Conservation (phyloP, 495 filamentous ascomycete genomes). For the Tuber aestivum region DNA sequence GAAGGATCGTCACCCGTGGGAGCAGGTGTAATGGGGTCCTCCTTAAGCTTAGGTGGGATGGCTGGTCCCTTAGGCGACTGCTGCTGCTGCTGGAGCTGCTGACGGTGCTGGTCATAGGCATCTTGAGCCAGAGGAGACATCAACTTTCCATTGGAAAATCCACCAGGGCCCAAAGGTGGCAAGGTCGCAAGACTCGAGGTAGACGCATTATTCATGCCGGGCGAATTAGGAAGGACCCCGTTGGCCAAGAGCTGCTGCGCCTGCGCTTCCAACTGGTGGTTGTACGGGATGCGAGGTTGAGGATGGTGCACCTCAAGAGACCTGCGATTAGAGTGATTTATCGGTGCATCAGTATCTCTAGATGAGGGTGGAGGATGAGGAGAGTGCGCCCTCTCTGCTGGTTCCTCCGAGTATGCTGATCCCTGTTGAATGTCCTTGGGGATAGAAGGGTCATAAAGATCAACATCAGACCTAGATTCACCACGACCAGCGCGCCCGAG, state of each 20-base stretch:
- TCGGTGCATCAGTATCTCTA: slow-evolving; percentile 40
- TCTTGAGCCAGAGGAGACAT: slow-evolving; percentile 42
- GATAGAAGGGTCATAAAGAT: slow-evolving; percentile 40
- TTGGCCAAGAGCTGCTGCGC: slow-evolving; percentile 39
- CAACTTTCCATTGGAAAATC: slow-evolving; percentile 39
- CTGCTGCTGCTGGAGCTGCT: slow-evolving; percentile 20
- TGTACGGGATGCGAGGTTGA: slow-evolving; percentile 40
- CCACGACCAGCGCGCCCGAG: slow-evolving; percentile 37
- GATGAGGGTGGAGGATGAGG: slow-evolving; percentile 39
- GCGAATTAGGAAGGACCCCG: slow-evolving; percentile 33
- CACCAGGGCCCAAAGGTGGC: slow-evolving; percentile 40
- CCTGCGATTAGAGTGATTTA: slow-evolving; percentile 40
- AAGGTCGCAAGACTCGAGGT: slow-evolving; percentile 40
- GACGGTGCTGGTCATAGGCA: slow-evolving; percentile 40
- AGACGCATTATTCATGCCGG: slow-evolving; percentile 34
- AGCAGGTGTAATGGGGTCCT: slow-evolving; percentile 34
- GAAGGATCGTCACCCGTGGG: slow-evolving; percentile 32
- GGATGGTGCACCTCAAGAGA: slow-evolving; percentile 42
- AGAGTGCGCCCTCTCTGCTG: slow-evolving; percentile 27
- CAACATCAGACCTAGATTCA: slow-evolving; percentile 39
- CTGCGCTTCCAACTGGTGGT: slow-evolving; percentile 39
- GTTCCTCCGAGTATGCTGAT: slow-evolving; percentile 35
- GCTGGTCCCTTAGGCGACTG: slow-evolving; percentile 14
- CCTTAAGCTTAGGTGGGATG: slow-evolving; percentile 27
- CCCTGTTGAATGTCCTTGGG: slow-evolving; percentile 28